A percentile compares a stretch with the other conserved stretches of the same genome.
phyloP scores from a whole-genome alignment of 495 filamentous ascomycete genomes.

The Xylaria grammica region DNA sequence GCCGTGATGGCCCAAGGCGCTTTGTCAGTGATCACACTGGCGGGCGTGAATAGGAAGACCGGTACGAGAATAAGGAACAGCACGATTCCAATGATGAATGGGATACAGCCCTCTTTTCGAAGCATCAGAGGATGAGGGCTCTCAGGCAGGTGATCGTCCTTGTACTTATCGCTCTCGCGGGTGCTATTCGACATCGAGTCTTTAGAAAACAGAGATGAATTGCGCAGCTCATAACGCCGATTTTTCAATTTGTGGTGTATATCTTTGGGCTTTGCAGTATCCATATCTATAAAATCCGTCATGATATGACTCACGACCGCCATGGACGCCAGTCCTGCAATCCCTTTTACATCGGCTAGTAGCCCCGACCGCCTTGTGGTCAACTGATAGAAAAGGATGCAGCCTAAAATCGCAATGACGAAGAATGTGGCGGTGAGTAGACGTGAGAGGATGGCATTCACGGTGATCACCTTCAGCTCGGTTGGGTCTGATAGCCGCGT shows the following conservation, averaged over 20 bases:
- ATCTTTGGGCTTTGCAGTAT: slow-evolving; percentile 64
- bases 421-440: slow-evolving; percentile 57
- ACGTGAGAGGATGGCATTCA: slow-evolving; percentile 65
- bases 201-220: slow-evolving; percentile 65
- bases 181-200: slow-evolving; percentile 37
- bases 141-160: slow-evolving; percentile 46
- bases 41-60: slow-evolving; percentile 60
- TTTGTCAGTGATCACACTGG: slow-evolving; percentile 59
- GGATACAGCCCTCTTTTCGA: slow-evolving; percentile 60
- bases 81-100: slow-evolving; percentile 58
- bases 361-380: slow-evolving; percentile 67
- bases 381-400: slow-evolving; percentile 62
- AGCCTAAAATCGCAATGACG: slow-evolving; percentile 61
- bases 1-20: slow-evolving; percentile 68
- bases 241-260: slow-evolving; percentile 69
- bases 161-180: slow-evolving; percentile 44
- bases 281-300: slow-evolving; percentile 74
- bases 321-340: slow-evolving; percentile 77
- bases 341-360: slow-evolving; percentile 70
- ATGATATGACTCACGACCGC: slow-evolving; percentile 73
- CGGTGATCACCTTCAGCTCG: slow-evolving; percentile 55
- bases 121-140: slow-evolving; percentile 76
- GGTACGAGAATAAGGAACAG: slow-evolving; percentile 60
- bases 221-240: slow-evolving; percentile 70
- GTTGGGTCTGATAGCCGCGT: slow-evolving; percentile 35